Evolutionary conservation across 116 monocot species (phyloP).

Genomic region (Phalaenopsis hybrid): DNA sequence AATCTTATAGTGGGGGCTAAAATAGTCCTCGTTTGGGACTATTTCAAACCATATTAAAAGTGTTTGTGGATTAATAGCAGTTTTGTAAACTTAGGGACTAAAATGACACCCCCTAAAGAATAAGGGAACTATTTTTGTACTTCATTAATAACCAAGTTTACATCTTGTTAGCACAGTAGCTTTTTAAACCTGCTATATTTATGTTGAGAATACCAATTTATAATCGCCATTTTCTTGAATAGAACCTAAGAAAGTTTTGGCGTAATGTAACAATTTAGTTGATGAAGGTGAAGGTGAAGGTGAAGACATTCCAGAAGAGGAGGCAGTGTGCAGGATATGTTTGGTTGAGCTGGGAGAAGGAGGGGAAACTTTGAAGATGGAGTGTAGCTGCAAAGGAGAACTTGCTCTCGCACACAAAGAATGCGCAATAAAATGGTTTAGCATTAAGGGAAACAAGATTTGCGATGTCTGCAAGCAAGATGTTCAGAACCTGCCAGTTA

Average conservation of each 20-base stretch:
- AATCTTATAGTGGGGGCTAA: no score
- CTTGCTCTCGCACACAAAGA: conserved; percentile 74
- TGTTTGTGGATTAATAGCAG: no score
- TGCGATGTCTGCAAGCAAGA: conserved; percentile 62
- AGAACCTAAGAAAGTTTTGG: neutral
- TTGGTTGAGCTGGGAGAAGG: conserved; percentile 48
- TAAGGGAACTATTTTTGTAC: no score
- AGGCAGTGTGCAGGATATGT: conserved; percentile 66
- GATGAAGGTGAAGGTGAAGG: conserved; percentile 23
- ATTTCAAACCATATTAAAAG: no score
- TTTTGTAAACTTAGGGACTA: no score
- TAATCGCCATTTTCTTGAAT: no score
- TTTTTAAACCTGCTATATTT: neutral
- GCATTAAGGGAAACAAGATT: conserved; percentile 62
- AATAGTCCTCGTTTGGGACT: no score
- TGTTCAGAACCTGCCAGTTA: conserved; percentile 50
- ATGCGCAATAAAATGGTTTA: conserved; percentile 69
- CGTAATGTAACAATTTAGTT: conserved; percentile 6
- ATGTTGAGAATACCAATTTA: neutral
- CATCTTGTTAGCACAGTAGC: neutral
- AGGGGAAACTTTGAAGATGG: conserved; percentile 63
- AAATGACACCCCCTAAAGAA: no score
- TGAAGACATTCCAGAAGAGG: conserved; percentile 61
- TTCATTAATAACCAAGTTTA: neutral
- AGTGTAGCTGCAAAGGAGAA: conserved; percentile 71